Conservation (phyloP, 1,139 yeast genomes). For the Magnusiomyces tetraspermus region DNA sequence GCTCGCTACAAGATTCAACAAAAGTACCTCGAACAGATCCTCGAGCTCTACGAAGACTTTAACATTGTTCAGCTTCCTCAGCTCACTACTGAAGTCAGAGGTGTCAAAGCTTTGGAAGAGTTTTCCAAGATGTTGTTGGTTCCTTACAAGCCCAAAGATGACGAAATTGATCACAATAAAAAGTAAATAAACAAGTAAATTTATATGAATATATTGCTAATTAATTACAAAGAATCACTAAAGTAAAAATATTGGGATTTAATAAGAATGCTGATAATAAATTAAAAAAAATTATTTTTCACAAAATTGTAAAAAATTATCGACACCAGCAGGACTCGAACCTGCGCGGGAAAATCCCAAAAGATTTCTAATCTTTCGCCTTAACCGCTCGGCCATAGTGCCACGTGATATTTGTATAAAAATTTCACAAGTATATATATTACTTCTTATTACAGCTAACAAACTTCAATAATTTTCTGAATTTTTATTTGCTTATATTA, state of each 20-base stretch:
- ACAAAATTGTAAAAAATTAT: not conserved
- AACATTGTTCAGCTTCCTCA: constrained; percentile 92
- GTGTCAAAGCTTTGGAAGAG: constrained; percentile 69
- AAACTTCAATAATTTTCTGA: too few relatives aligned
- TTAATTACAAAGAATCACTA: too few relatives aligned
- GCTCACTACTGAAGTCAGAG: constrained; percentile 89
- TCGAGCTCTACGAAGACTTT: constrained; percentile 87
- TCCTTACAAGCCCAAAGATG: constrained; percentile 21
- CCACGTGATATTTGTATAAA: constrained; percentile 23
- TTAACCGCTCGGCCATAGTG: constrained; percentile 74
- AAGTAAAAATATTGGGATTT: not conserved
- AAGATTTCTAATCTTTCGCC: constrained; percentile 77
- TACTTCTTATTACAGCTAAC: too few relatives aligned
- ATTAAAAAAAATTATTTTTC: too few relatives aligned
- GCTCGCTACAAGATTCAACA: constrained; percentile 94
- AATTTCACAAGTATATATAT: not conserved
- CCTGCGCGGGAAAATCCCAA: constrained; percentile 88
- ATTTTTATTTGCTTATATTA: too few relatives aligned
- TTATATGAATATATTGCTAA: not conserved
- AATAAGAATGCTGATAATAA: not conserved
- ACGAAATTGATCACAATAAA: not conserved
- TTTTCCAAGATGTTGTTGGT: constrained; percentile 31
- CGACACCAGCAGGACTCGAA: constrained; percentile 88
- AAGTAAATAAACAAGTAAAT: too few relatives aligned
- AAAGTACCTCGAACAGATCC: constrained; percentile 90